A percentile compares a stretch with the other conserved stretches of the same genome.
Conservation (phyloP, 2,329 filamentous ascomycete genomes). For the Fusarium dimerum region DNA sequence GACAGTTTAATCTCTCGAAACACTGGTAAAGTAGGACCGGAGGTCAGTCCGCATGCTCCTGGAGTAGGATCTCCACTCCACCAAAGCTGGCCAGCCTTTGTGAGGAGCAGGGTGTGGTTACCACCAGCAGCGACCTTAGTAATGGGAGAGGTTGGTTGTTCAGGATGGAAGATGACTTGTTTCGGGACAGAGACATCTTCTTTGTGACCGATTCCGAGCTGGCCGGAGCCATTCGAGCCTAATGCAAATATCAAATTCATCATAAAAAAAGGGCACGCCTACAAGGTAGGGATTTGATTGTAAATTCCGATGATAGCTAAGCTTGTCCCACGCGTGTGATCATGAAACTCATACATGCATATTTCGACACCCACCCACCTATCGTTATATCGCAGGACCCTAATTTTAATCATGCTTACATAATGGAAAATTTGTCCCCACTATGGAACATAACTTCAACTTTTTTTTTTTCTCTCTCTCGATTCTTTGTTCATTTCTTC, state of each 20-base stretch:
- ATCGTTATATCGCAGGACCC: constrained; percentile 26
- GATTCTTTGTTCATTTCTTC: constrained; percentile 12
- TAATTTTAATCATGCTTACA: constrained; percentile 12
- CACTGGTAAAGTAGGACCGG: constrained; percentile 32
- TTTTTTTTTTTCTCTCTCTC: constrained; percentile 25
- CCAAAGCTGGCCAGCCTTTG: constrained; percentile 59
- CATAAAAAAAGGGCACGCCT: constrained; percentile 1
- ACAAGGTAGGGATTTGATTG: neutral
- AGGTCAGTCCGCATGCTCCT: constrained; percentile 55
- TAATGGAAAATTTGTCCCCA: constrained; percentile 25
- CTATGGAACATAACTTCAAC: constrained; percentile 24
- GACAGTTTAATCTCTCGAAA: constrained; percentile 44
- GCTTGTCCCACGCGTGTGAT: no score
- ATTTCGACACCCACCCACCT: constrained; percentile 6
- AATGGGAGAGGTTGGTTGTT: constrained; percentile 38
- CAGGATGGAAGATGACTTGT: constrained; percentile 56
- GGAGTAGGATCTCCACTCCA: constrained; percentile 62
- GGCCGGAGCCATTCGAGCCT: constrained; percentile 76
- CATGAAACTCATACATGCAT: constrained; percentile 22
- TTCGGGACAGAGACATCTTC: constrained; percentile 71
- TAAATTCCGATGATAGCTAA: no score
- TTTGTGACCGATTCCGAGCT: constrained; percentile 70
- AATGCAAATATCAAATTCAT: constrained; percentile 65
- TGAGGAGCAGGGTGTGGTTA: constrained; percentile 81
- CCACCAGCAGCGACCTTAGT: constrained; percentile 64